Base-by-base conservation (phyloP, 441 rosid species). In the Lepidium campestre region DNA sequence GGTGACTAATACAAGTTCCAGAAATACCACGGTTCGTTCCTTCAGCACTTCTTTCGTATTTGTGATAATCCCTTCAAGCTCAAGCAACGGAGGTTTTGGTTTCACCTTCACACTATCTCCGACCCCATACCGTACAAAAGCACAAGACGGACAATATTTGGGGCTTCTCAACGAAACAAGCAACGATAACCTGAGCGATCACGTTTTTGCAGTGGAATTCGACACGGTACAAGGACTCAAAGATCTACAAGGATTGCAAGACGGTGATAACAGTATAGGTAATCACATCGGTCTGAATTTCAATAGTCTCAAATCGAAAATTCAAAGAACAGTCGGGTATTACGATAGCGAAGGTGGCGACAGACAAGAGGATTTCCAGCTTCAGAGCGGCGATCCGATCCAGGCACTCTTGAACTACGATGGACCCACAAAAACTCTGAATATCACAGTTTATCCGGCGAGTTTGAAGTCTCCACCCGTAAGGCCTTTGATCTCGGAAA, bases 321-420 rank as follows among this genome's bases (percentile, higher is more conserved):
- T 0, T 2, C 14, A 70, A 4, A 53, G n/a, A 13, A 56, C 79
- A 3, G 91, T 88, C 6, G 39, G 14, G 2, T 87, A 78, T 19
- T 40, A 10, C 12, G 4, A 2, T 1, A 7, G 57, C 0, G 18
- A 65, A 2, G 61, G 3, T 12, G 32, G 45, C 1, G 0, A 36
- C 3, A 45, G 23, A 0, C 14, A 36, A 6, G 86, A 80, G 11
- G 85, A 83, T 0, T 20, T 89, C 6, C 1, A 0, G 9, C 67
- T 87, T 53, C 81, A 89, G 19, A 70, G 81, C 8, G 84, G 82
- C 0, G 7, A 68, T 0, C 79, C 82, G 0, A 81, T 86, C 36
- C 89, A 57, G 48, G 90, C 83, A 7, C 80, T 85, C 85, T 42
- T 86, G 22, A 81, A 89, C 4, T 89, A 86, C 55, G 82, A 89